Base-by-base conservation (phyloP, 345 rosid species). In the Trapa bicornis region DNA sequence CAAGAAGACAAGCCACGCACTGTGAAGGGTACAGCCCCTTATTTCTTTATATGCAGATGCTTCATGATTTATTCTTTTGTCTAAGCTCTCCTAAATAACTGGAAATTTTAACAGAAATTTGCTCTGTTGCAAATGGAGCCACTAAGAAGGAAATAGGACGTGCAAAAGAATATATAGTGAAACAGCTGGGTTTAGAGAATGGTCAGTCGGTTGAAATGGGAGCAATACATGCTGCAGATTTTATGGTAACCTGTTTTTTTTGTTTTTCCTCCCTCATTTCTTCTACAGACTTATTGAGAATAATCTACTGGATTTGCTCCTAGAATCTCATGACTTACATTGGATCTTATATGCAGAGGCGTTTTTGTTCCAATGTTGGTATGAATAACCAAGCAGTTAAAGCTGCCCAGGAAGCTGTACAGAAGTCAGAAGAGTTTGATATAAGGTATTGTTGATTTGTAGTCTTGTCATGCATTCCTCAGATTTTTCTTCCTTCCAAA, bases 1-100 rank as follows among this genome's bases (percentile, higher is more conserved):
- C 99, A 87, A 74, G 99, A 94, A 81, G 96, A 91, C 79, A 94
- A 94, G 78, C 96, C 99, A 4, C 91, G 97, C 41, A 94, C 99
- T 63, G 96, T 94, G 64, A 94, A 94, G 96, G 99, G 99, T 94
- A 91, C 77, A 78, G 73, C 84, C 77, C 80, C 79, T 71, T 79
- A 84, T 77, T 73, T 85, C 85, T 73, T 84, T 71, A 77, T 74
- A 79, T 78, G 69, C 76, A 69, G 83, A 78, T 87, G 79, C 83
- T 78, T 84, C 79, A 61, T 81, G 80, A 77, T 80, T 84, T 83
- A 70, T 84, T 62, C 74, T 22, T 0, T 22, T 83, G 75, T 76
- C 77, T 87, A 75, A 80, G 84, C 83, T 84, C 78, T 78, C 71
- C 78, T 84, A 78, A 81, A 88, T 74, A 75, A 83, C 43, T 83